Evolutionary conservation across 148 eudicot genomes (phyloP).

Genomic region (Diospyros kaki): DNA sequence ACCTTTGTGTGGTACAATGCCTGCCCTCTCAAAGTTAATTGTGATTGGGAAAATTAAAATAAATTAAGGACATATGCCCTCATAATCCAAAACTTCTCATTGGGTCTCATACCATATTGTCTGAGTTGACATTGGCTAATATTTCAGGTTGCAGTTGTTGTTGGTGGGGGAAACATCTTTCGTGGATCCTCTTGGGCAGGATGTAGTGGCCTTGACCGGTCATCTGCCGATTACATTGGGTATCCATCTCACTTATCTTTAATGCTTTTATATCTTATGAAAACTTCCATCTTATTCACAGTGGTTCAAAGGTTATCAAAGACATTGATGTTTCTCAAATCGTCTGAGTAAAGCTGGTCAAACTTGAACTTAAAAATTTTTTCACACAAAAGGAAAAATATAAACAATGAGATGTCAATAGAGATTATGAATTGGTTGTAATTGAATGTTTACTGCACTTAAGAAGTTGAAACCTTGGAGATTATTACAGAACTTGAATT

Average conservation of each 20-base stretch:
- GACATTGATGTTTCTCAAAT: too few relatives aligned
- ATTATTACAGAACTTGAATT: not conserved
- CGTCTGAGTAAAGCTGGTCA: too few relatives aligned
- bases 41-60: not conserved
- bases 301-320: not conserved
- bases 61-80: not conserved
- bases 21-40: too few relatives aligned
- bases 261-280: not conserved
- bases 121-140: slow-evolving; percentile 5
- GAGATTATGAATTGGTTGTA: not conserved
- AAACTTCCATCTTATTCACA: not conserved
- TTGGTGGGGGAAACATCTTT: slow-evolving; percentile 91
- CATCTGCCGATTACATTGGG: slow-evolving; percentile 98
- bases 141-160: slow-evolving; percentile 85
- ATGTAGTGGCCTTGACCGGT: slow-evolving; percentile 84
- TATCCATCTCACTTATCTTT: slow-evolving; percentile 18
- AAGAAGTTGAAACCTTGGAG: not conserved
- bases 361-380: not conserved
- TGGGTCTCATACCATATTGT: not conserved
- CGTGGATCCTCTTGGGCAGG: slow-evolving; percentile 93
- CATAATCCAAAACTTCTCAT: not conserved
- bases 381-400: not conserved
- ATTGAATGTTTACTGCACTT: not conserved
- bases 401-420: not conserved
- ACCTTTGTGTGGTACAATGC: too few relatives aligned